phyloP scores from a whole-genome alignment of 140 eudicot genomes.

The Stevia rebaudiana region DNA sequence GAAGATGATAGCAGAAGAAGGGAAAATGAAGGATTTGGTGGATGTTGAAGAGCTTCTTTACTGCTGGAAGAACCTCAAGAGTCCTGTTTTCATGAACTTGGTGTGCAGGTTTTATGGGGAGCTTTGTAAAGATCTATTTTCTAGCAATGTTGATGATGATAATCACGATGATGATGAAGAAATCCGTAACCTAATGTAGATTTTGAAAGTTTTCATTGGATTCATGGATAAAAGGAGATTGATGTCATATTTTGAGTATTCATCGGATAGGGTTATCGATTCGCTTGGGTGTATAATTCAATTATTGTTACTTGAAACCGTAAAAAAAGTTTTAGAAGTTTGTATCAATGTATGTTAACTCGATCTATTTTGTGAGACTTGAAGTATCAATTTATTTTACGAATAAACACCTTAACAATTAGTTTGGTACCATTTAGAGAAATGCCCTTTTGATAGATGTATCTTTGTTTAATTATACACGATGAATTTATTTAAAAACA shows the following conservation, averaged over 20 bases:
- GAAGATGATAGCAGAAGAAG: constrained; percentile 83
- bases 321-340: too few relatives aligned
- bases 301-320: too few relatives aligned
- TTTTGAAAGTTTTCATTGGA: not conserved
- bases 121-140: constrained; percentile 24
- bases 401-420: too few relatives aligned
- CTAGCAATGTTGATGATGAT: not conserved
- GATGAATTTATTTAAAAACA: too few relatives aligned
- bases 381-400: too few relatives aligned
- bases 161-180: not conserved
- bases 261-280: not conserved
- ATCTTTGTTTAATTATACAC: too few relatives aligned
- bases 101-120: constrained; percentile 86
- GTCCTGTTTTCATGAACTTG: constrained; percentile 66
- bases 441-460: too few relatives aligned
- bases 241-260: not conserved
- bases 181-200: not conserved
- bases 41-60: constrained; percentile 86
- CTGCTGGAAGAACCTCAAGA: constrained; percentile 75
- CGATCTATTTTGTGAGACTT: too few relatives aligned
- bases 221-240: not conserved
- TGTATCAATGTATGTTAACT: not conserved
- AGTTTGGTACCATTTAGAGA: too few relatives aligned
- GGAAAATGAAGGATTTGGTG: constrained; percentile 63
- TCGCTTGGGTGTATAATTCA: not conserved